These are phyloP conservation scores for Orbilia ellipsospora DNA, from an alignment of 2,329 filamentous ascomycete species.

Conservation along the genomic window DNA sequence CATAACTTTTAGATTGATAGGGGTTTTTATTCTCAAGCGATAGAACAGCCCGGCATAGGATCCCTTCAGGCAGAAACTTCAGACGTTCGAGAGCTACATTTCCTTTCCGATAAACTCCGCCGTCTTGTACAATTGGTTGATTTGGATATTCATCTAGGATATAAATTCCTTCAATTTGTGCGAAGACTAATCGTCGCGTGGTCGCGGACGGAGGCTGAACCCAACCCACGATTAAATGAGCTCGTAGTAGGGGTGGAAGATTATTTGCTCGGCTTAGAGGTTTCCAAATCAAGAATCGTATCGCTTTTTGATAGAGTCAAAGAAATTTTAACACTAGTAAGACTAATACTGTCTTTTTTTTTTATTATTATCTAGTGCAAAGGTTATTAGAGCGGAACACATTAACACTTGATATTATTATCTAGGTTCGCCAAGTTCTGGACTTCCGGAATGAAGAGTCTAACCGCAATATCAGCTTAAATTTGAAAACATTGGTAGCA, in stretches of 20 bases:
- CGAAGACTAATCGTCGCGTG: slow-evolving; percentile 10
- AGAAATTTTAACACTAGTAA: slow-evolving; percentile 22
- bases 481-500: slow-evolving; percentile 4
- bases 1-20: slow-evolving; percentile 4
- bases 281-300: slow-evolving; percentile 10
- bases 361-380: background rate
- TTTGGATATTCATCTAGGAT: slow-evolving; percentile 14
- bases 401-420: background rate
- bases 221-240: background rate
- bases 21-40: slow-evolving; percentile 31
- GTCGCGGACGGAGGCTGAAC: background rate
- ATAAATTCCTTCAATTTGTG: slow-evolving; percentile 8
- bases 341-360: background rate
- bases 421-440: slow-evolving; percentile 29
- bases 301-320: slow-evolving; percentile 18
- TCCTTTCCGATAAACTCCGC: slow-evolving; percentile 17
- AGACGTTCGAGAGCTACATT: slow-evolving; percentile 25
- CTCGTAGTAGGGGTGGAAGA: slow-evolving; percentile 10
- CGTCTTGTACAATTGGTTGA: slow-evolving; percentile 17
- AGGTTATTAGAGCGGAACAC: background rate
- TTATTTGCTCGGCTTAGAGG: slow-evolving; percentile 8
- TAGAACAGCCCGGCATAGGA: slow-evolving; percentile 2
- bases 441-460: slow-evolving; percentile 28
- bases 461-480: slow-evolving; percentile 16
- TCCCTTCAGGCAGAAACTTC: slow-evolving; percentile 27